Evolutionary conservation across 768 basidiomycete species (phyloP).

Genomic region (Pleurotus pulmonarius): DNA sequence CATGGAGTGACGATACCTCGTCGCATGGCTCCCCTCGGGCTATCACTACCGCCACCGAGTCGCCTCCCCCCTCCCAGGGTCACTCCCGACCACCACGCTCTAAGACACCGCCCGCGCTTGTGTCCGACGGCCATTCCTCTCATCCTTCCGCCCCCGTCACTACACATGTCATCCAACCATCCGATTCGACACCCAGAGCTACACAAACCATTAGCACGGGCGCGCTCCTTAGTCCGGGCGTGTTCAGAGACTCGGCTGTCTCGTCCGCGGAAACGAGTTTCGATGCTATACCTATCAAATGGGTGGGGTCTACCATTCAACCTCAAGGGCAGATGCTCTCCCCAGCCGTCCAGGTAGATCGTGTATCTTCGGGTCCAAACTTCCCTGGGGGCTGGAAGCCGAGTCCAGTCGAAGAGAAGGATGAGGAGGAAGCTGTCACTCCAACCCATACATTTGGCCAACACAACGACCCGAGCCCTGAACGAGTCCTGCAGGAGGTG

Average conservation of each 20-base stretch:
- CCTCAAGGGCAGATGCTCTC: slow-evolving; percentile 6
- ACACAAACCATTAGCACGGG: slow-evolving; percentile 4
- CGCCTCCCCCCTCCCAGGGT: slow-evolving; percentile 3
- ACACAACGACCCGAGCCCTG: not conserved
- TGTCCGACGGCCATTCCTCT: slow-evolving; percentile 19
- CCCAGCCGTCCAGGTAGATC: slow-evolving; percentile 11
- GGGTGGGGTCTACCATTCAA: slow-evolving; percentile 42
- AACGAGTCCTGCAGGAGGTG: slow-evolving; percentile 40
- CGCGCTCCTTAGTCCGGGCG: slow-evolving; percentile 49
- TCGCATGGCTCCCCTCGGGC: slow-evolving; percentile 16
- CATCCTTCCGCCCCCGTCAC: slow-evolving; percentile 7
- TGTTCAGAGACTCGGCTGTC: slow-evolving; percentile 66
- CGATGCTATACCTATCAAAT: slow-evolving; percentile 53
- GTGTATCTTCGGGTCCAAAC: slow-evolving; percentile 27
- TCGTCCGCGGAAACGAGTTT: slow-evolving; percentile 43
- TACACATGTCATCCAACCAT: slow-evolving; percentile 1
- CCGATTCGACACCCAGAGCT: slow-evolving; percentile 1
- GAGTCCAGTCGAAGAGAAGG: slow-evolving; percentile 48
- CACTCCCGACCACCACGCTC: slow-evolving; percentile 21
- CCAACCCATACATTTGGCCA: slow-evolving; percentile 9
- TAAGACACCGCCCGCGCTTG: slow-evolving; percentile 36
- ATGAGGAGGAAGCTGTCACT: slow-evolving; percentile 18
- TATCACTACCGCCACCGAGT: not conserved
- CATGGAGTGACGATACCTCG: slow-evolving; percentile 20
- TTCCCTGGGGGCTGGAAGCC: slow-evolving; percentile 56